Conservation (phyloP, 2,329 filamentous ascomycete species). For the Grosmannia huntii region DNA sequence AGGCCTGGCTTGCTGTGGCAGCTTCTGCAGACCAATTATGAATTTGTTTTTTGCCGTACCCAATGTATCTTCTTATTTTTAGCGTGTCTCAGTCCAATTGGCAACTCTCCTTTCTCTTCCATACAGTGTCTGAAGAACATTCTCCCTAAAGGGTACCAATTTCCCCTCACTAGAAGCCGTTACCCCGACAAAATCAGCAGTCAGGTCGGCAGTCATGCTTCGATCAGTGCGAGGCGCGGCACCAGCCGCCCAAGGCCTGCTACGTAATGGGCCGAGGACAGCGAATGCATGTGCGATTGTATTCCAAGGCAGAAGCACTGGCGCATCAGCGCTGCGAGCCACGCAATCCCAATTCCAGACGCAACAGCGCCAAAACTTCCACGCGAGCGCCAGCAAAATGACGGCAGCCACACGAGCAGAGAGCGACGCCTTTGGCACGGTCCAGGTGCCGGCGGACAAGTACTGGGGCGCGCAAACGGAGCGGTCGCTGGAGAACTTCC, state of each 20-base stretch:
- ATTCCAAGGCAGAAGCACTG: background rate
- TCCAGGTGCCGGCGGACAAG: conserved; percentile 81
- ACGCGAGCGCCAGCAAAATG: conserved; percentile 17
- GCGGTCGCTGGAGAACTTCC: conserved; percentile 93
- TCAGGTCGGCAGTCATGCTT: conserved; percentile 6
- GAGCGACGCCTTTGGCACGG: conserved; percentile 94
- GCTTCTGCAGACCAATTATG: no score
- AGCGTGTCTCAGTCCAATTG: no score
- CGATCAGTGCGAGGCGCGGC: conserved; percentile 8
- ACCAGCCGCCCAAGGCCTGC: conserved; percentile 7
- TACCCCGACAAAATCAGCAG: background rate
- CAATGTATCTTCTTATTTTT: no score
- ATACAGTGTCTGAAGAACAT: background rate
- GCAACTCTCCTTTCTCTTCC: no score
- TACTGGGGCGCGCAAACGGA: conserved; percentile 99
- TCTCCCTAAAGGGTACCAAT: background rate
- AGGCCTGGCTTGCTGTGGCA: no score
- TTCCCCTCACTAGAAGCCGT: background rate
- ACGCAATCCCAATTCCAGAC: background rate
- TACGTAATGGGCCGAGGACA: conserved; percentile 2
- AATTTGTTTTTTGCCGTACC: no score
- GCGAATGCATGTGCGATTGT: background rate
- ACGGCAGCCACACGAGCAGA: conserved; percentile 56
- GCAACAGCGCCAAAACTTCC: conserved; percentile 1
- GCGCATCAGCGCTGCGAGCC: background rate